Evolutionary conservation across 768 basidiomycete species (phyloP).

Genomic region (Mrakia hoshinonis): DNA sequence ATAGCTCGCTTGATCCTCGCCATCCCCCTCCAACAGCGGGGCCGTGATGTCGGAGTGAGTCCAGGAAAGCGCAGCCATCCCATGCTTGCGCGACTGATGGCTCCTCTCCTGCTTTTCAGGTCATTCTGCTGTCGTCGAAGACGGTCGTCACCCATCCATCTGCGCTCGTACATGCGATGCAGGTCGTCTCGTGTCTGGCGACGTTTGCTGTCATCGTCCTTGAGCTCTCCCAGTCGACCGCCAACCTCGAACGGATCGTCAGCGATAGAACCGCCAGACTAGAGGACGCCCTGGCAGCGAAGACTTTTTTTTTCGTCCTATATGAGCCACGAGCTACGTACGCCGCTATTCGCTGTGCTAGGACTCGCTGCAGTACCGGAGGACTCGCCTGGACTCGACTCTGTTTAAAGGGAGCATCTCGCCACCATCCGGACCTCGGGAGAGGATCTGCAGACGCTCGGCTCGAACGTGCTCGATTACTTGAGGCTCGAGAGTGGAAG

Average conservation of each 20-base stretch:
- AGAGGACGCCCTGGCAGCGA: neutral
- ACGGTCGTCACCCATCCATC: no score
- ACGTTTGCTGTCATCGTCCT: neutral
- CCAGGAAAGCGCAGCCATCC: no score
- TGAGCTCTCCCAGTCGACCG: slow-evolving; percentile 7
- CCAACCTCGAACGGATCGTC: neutral
- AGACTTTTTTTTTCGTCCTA: neutral
- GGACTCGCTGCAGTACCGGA: slow-evolving; percentile 16
- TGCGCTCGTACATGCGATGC: no score
- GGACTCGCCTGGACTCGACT: neutral
- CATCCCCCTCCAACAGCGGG: neutral
- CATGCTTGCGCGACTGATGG: no score
- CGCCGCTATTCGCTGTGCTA: slow-evolving; percentile 13
- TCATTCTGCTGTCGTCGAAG: neutral
- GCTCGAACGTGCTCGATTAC: slow-evolving; percentile 19
- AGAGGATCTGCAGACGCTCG: slow-evolving; percentile 13
- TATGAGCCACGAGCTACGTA: slow-evolving; percentile 23
- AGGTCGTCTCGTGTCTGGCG: slow-evolving; percentile 9
- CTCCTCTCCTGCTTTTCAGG: no score
- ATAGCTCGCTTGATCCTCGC: neutral
- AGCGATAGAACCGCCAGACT: slow-evolving; percentile 1
- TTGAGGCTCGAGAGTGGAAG: neutral
- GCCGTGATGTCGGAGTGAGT: neutral
- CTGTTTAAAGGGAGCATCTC: slow-evolving; percentile 1
- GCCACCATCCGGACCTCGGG: slow-evolving; percentile 16